Conservation (phyloP, 768 basidiomycete species). For the Amanita rimosa region DNA sequence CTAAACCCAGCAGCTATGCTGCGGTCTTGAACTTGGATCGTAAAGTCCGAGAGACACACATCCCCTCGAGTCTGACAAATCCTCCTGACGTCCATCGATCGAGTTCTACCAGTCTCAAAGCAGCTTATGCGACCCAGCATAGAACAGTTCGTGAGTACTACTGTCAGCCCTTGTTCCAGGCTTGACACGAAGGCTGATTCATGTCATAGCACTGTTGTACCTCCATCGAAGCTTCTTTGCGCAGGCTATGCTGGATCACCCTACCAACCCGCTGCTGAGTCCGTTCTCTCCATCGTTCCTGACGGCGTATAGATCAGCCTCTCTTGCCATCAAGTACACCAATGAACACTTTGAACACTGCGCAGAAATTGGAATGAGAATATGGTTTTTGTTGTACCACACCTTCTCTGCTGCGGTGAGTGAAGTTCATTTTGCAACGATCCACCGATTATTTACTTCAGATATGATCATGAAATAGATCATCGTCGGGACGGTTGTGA, state of each 20-base stretch:
- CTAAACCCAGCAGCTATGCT: conserved; percentile 32
- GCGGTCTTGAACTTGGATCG: conserved; percentile 40
- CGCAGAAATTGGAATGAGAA: conserved; percentile 34
- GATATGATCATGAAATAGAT: conserved; percentile 23
- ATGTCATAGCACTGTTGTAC: conserved; percentile 33
- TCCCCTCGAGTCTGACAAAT: conserved; percentile 36
- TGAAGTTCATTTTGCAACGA: conserved; percentile 5
- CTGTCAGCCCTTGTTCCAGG: background rate
- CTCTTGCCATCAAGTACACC: conserved; percentile 37
- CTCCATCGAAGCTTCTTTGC: conserved; percentile 48
- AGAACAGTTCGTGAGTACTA: conserved; percentile 44
- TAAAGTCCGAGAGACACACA: conserved; percentile 34
- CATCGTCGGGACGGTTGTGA: conserved; percentile 50
- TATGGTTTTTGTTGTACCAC: conserved; percentile 41
- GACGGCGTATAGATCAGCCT: conserved; percentile 41
- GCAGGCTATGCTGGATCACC: conserved; percentile 43
- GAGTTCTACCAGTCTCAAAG: conserved; percentile 37
- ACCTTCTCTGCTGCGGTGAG: conserved; percentile 38
- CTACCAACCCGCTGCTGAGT: conserved; percentile 40
- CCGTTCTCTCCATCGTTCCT: conserved; percentile 47
- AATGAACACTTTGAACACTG: conserved; percentile 37
- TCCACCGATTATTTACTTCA: background rate
- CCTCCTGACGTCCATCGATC: conserved; percentile 35
- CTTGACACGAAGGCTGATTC: background rate
- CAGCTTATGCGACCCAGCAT: conserved; percentile 46